Conservation (phyloP, 352 stramenopile genomes). For the Pythium grandisporangium region DNA sequence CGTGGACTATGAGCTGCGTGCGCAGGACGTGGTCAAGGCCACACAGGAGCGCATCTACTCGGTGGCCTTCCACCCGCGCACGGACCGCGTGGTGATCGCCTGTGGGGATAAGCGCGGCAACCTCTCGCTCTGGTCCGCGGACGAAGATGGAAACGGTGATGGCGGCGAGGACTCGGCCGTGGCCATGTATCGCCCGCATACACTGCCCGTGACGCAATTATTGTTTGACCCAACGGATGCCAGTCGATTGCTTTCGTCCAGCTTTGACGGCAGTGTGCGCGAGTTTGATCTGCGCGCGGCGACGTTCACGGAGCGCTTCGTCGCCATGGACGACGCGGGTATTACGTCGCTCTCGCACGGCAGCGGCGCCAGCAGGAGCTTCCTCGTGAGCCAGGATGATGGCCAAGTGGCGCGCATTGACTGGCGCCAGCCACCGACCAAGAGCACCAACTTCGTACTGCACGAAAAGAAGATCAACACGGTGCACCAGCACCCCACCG, state of each 20-base stretch:
- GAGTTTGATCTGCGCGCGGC: slow-evolving; percentile 59
- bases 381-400: slow-evolving; percentile 56
- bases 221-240: slow-evolving; percentile 36
- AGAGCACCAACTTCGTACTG: slow-evolving; percentile 26
- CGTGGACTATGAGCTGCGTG: slow-evolving; percentile 32
- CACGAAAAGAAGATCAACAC: slow-evolving; percentile 87
- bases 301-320: slow-evolving; percentile 47
- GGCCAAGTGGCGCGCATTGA: slow-evolving; percentile 50
- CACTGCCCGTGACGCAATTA: slow-evolving; percentile 48
- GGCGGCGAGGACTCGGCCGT: slow-evolving; percentile 22
- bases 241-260: slow-evolving; percentile 52
- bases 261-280: slow-evolving; percentile 59
- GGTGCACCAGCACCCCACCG: slow-evolving; percentile 55
- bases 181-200: slow-evolving; percentile 61
- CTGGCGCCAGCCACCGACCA: slow-evolving; percentile 18
- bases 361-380: slow-evolving; percentile 7
- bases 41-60: slow-evolving; percentile 67
- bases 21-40: slow-evolving; percentile 63
- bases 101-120: slow-evolving; percentile 72
- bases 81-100: slow-evolving; percentile 48
- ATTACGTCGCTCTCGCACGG: slow-evolving; percentile 46
- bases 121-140: slow-evolving; percentile 54
- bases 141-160: slow-evolving; percentile 7
- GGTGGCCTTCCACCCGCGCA: slow-evolving; percentile 61
- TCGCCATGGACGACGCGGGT: slow-evolving; percentile 22